phyloP scores from a whole-genome alignment of 2,329 filamentous ascomycete species.

The Coniella vitis region DNA sequence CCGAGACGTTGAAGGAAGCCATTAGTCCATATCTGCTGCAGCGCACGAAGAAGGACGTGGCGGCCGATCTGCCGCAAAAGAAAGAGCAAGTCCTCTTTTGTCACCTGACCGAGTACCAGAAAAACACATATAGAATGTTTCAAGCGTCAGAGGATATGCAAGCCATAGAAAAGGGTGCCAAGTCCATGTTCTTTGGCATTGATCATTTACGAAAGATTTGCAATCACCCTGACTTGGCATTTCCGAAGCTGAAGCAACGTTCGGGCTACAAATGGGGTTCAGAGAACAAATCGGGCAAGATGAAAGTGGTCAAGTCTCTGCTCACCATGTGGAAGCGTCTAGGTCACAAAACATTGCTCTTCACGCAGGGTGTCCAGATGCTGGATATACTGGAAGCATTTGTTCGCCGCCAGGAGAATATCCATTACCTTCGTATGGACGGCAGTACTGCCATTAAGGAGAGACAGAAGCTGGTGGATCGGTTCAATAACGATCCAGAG shows the following conservation, averaged over 20 bases:
- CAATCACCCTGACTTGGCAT: slow-evolving; percentile 87
- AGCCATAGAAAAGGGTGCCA: slow-evolving; percentile 67
- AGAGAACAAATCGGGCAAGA: slow-evolving; percentile 79
- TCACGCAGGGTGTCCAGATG: slow-evolving; percentile 92
- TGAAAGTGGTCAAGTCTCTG: slow-evolving; percentile 87
- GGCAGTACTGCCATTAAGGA: slow-evolving; percentile 82
- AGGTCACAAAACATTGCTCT: slow-evolving; percentile 88
- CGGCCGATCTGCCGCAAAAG: slow-evolving; percentile 89
- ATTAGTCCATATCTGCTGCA: slow-evolving; percentile 92
- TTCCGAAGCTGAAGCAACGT: slow-evolving; percentile 51
- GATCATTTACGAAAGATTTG: slow-evolving; percentile 93
- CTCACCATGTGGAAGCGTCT: slow-evolving; percentile 83
- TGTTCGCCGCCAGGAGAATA: slow-evolving; percentile 55
- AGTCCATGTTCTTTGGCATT: slow-evolving; percentile 81
- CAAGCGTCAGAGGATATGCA: slow-evolving; percentile 76
- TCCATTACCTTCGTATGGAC: slow-evolving; percentile 87
- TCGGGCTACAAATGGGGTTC: slow-evolving; percentile 70
- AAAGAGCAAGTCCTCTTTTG: slow-evolving; percentile 95
- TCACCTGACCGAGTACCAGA: slow-evolving; percentile 75
- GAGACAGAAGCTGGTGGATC: slow-evolving; percentile 84
- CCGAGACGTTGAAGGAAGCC: slow-evolving; percentile 85
- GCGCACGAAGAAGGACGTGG: slow-evolving; percentile 88
- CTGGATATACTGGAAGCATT: slow-evolving; percentile 87
- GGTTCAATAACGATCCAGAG: slow-evolving; percentile 76
- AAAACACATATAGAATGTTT: slow-evolving; percentile 74